These are phyloP conservation scores for Phytopythium aichiense DNA, from an alignment of 352 stramenopile species.

Conservation along the genomic window DNA sequence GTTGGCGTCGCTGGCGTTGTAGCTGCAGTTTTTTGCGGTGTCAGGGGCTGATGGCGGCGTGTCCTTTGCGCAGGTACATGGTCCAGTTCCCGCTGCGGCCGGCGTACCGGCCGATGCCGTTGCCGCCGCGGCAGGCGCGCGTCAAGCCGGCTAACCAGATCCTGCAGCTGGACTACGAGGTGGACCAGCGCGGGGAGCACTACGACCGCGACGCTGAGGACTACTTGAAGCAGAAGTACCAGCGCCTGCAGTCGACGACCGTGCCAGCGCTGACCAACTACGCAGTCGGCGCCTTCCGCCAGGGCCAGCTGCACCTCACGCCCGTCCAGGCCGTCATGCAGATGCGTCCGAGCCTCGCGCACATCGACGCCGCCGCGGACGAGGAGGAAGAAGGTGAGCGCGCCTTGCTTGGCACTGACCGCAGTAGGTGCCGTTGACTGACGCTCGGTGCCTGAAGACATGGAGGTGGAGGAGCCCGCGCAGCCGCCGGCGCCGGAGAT, in stretches of 20 bases:
- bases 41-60: neutral
- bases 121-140: constrained; percentile 45
- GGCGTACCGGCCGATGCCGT: constrained; percentile 71
- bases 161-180: constrained; percentile 72
- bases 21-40: too few relatives aligned
- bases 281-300: constrained; percentile 69
- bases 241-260: constrained; percentile 57
- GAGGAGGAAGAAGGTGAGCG: constrained; percentile 48
- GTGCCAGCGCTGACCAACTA: constrained; percentile 77
- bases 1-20: neutral
- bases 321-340: constrained; percentile 65
- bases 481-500: constrained; percentile 43
- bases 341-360: constrained; percentile 73
- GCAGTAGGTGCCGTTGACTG: neutral
- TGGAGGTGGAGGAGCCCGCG: constrained; percentile 48
- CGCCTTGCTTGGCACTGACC: neutral
- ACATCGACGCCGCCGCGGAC: constrained; percentile 73
- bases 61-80: constrained; percentile 38
- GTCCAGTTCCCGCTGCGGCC: constrained; percentile 80
- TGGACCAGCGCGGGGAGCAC: constrained; percentile 68
- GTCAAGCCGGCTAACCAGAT: constrained; percentile 76
- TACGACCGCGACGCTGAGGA: constrained; percentile 78
- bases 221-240: constrained; percentile 69
- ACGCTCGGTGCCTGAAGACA: constrained; percentile 19
- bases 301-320: constrained; percentile 79